phyloP scores from a whole-genome alignment of 139 green algal genomes.

The Limnomonas spitsbergensis region DNA sequence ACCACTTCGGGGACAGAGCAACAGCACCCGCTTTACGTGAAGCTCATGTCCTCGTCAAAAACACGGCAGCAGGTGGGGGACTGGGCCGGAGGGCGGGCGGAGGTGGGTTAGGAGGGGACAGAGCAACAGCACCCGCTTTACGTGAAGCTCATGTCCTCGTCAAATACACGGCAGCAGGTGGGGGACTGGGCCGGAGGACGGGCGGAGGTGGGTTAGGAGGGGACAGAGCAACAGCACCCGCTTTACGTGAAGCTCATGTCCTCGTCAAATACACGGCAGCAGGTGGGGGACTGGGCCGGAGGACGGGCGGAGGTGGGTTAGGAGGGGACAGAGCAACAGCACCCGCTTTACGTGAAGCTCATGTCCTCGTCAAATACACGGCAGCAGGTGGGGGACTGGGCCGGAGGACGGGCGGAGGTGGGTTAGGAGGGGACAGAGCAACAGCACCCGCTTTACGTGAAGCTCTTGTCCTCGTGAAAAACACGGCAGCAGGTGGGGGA shows the following conservation, averaged over 20 bases:
- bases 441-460: conserved; percentile 27
- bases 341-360: conserved; percentile 29
- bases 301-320: too few relatives aligned
- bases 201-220: too few relatives aligned
- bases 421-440: conserved; percentile 31
- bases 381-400: conserved; percentile 22
- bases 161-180: conserved; percentile 34
- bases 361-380: conserved; percentile 24
- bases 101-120: too few relatives aligned
- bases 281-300: conserved; percentile 20
- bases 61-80: conserved; percentile 23
- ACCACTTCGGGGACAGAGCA: conserved; percentile 36
- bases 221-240: conserved; percentile 25
- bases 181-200: not conserved
- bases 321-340: conserved; percentile 25
- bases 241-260: conserved; percentile 29
- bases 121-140: conserved; percentile 34
- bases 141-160: conserved; percentile 19
- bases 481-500: too few relatives aligned
- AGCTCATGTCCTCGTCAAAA: conserved; percentile 30
- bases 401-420: not conserved
- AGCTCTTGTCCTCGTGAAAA: too few relatives aligned
- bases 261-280: conserved; percentile 21
- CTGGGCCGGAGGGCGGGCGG: not conserved
- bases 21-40: conserved; percentile 27